phyloP scores from a whole-genome alignment of 768 basidiomycete species.

The Hericium coralloides region DNA sequence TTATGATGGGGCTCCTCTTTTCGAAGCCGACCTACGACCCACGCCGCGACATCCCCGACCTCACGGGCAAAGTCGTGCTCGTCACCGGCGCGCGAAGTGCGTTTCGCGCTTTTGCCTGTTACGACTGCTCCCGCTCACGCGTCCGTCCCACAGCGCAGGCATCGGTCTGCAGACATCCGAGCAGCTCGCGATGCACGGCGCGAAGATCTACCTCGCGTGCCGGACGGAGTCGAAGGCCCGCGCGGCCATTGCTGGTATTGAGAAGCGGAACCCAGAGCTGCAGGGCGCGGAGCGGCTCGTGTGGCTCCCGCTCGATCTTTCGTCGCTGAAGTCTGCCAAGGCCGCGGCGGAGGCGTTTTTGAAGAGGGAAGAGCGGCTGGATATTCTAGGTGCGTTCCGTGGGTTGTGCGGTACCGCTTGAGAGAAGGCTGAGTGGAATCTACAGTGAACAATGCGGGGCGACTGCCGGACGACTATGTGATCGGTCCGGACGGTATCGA shows the following conservation, averaged over 20 bases:
- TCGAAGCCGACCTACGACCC: constrained; percentile 18
- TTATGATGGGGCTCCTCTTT: neutral
- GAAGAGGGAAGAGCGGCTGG: constrained; percentile 40
- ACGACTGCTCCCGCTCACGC: neutral
- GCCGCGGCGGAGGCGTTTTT: constrained; percentile 40
- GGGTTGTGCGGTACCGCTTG: neutral
- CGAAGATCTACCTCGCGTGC: constrained; percentile 19
- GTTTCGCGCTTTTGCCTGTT: constrained; percentile 6
- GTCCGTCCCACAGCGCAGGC: constrained; percentile 26
- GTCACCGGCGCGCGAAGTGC: constrained; percentile 55
- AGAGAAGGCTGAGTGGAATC: neutral
- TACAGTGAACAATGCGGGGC: constrained; percentile 46
- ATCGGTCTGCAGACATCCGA: constrained; percentile 44
- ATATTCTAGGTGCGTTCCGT: constrained; percentile 38
- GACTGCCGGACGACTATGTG: constrained; percentile 15
- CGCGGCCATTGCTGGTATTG: constrained; percentile 14
- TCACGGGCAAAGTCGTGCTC: constrained; percentile 42
- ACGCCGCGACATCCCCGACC: constrained; percentile 32
- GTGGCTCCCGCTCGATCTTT: constrained; percentile 45
- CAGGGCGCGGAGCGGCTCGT: constrained; percentile 23
- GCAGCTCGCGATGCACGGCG: constrained; percentile 33
- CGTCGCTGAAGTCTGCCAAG: constrained; percentile 38
- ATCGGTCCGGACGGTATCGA: constrained; percentile 24
- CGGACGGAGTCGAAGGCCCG: constrained; percentile 8
- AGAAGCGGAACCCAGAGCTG: neutral